A percentile compares a stretch with the other conserved stretches of the same genome.
Evolutionary conservation across 768 basidiomycete species (phyloP).

Genomic region (Hygrocybe coccinea): DNA sequence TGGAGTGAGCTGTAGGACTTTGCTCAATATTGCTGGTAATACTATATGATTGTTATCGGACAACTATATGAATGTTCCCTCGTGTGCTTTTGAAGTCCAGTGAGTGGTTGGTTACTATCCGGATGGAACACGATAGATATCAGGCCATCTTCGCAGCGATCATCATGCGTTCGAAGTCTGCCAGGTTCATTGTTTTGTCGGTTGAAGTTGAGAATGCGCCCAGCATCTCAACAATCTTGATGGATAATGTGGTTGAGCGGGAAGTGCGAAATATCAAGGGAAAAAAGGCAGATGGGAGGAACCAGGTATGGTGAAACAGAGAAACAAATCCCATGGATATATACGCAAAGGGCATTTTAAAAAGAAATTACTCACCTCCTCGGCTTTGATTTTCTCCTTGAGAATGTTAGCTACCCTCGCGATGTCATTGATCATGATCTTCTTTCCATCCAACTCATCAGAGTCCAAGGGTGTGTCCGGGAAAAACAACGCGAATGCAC

Average conservation of each 20-base stretch:
- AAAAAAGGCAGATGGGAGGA: constrained; percentile 2
- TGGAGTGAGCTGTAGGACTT: no score
- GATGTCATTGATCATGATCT: constrained; percentile 64
- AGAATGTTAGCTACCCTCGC: constrained; percentile 55
- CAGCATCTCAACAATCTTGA: constrained; percentile 75
- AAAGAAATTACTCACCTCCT: constrained; percentile 56
- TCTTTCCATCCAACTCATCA: constrained; percentile 45
- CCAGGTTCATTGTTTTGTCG: constrained; percentile 62
- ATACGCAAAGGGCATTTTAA: no score
- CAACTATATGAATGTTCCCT: no score
- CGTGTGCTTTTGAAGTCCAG: no score
- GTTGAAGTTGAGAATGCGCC: constrained; percentile 64
- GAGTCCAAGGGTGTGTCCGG: constrained; percentile 39
- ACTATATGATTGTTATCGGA: no score
- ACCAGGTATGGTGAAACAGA: no score
- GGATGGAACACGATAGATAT: constrained; percentile 2
- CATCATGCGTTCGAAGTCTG: constrained; percentile 78
- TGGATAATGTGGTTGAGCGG: not conserved
- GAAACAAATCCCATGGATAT: no score
- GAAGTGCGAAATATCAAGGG: not conserved
- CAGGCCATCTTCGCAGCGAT: constrained; percentile 51
- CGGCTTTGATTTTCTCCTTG: constrained; percentile 65
- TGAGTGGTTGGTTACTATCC: no score
- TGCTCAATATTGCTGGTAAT: no score
- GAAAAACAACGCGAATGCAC: constrained; percentile 72